Evolutionary conservation across 2,329 filamentous ascomycete genomes (phyloP).

Genomic region (Tolypocladium endophyticum): DNA sequence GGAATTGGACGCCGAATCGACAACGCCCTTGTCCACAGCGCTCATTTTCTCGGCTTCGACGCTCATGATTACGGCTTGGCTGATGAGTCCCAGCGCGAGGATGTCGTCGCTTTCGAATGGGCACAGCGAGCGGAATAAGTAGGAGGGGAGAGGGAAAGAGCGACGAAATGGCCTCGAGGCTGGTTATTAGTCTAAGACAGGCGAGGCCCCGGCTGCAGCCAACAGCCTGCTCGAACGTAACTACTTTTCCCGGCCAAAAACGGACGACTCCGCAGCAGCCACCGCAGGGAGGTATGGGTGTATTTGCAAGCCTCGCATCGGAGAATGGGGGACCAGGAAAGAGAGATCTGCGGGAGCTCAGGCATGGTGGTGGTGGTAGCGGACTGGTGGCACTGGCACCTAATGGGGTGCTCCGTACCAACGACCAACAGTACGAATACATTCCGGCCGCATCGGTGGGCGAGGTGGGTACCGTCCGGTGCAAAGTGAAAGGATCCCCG

Average conservation of each 20-base stretch:
- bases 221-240: neutral
- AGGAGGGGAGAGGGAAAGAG: neutral
- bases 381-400: neutral
- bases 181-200: neutral
- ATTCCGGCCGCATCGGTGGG: neutral
- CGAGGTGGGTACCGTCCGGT: neutral
- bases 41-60: constrained; percentile 17
- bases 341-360: neutral
- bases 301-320: neutral
- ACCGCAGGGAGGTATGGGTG: neutral
- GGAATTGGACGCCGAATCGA: constrained; percentile 17
- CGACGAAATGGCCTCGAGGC: neutral
- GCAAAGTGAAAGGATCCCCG: neutral
- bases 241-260: neutral
- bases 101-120: neutral
- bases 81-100: neutral
- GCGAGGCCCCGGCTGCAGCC: neutral
- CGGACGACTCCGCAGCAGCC: neutral
- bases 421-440: neutral
- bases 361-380: neutral
- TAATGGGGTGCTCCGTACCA: neutral
- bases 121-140: neutral
- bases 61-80: constrained; percentile 1
- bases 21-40: constrained; percentile 7
- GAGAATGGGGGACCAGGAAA: neutral